Conservation (phyloP, 495 filamentous ascomycete genomes). For the Neurospora terricola region DNA sequence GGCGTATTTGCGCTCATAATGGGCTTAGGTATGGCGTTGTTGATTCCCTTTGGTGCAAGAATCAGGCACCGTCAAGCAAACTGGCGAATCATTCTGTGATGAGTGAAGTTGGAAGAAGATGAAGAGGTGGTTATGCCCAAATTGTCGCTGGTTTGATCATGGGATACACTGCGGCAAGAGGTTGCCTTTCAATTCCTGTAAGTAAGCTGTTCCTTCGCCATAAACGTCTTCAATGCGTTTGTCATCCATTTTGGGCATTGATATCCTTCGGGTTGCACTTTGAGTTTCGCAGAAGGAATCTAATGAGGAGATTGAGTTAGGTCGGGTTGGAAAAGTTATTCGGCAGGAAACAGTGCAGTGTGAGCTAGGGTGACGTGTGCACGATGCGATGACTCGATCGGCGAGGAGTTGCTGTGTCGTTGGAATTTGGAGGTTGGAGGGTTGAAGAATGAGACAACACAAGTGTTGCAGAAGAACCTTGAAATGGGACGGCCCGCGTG, state of each 20-base stretch:
- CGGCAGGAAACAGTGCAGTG: background rate
- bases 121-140: background rate
- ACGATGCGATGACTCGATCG: background rate
- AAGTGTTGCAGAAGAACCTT: background rate
- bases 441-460: background rate
- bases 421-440: background rate
- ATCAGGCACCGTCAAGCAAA: slow-evolving; percentile 20
- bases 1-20: slow-evolving; percentile 31
- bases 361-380: background rate
- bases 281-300: background rate
- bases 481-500: background rate
- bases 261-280: background rate
- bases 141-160: background rate
- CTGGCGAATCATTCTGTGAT: slow-evolving; percentile 23
- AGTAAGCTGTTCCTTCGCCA: background rate
- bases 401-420: background rate
- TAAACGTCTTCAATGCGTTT: background rate
- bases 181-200: background rate
- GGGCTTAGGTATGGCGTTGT: slow-evolving; percentile 14
- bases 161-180: background rate
- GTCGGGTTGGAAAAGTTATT: background rate
- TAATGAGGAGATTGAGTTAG: background rate
- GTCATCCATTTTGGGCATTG: background rate
- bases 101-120: background rate
- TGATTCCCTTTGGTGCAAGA: slow-evolving; percentile 21